A percentile compares a stretch with the other conserved stretches of the same genome.
These are phyloP conservation scores for Pneumocystis oryctolagi DNA, from an alignment of 1,139 yeast genomes.

Conservation along the genomic window DNA sequence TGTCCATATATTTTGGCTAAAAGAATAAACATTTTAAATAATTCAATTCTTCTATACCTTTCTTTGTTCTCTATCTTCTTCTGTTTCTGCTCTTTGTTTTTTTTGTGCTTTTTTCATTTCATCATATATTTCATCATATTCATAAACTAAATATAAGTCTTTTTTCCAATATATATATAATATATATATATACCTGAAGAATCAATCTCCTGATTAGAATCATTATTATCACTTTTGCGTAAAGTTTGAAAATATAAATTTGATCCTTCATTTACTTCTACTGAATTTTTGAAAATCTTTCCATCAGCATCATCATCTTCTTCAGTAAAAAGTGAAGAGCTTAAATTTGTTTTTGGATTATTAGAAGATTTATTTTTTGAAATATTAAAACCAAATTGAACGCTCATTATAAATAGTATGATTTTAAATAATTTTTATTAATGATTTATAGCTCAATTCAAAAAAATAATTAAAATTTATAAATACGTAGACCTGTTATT, in stretches of 20 bases:
- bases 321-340: neutral
- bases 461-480: neutral
- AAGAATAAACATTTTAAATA: slow-evolving; percentile 8
- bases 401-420: neutral
- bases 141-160: slow-evolving; percentile 16
- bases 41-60: neutral
- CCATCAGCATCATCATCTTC: neutral
- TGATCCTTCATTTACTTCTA: neutral
- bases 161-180: neutral
- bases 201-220: neutral
- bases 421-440: neutral
- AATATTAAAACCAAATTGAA: neutral
- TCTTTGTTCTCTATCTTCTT: slow-evolving; percentile 12
- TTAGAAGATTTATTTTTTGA: neutral
- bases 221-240: neutral
- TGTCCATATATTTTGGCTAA: slow-evolving; percentile 29
- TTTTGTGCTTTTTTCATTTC: slow-evolving; percentile 23
- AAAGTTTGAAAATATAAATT: neutral
- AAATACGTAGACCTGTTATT: neutral
- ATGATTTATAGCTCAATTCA: neutral
- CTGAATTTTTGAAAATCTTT: neutral
- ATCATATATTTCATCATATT: slow-evolving; percentile 29
- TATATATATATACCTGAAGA: neutral
- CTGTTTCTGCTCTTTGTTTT: slow-evolving; percentile 3
- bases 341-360: neutral